These are phyloP conservation scores for Streptanthus diversifolius DNA, from an alignment of 345 rosid species.

Conservation along the genomic window DNA sequence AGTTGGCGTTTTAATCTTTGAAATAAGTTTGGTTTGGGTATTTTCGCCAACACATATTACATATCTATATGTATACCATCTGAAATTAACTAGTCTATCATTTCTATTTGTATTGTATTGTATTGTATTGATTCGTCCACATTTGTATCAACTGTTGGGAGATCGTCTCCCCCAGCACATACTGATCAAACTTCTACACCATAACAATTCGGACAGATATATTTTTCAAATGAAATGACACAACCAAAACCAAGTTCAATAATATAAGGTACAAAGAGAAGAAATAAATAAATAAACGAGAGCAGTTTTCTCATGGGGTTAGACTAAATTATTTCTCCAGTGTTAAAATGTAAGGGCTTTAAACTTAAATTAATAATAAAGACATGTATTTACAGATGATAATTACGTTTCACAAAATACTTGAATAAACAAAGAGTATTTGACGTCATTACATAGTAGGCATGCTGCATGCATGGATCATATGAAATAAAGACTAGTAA, in stretches of 20 bases:
- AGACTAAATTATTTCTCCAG: too few relatives aligned
- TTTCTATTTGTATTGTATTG: too few relatives aligned
- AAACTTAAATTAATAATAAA: neutral
- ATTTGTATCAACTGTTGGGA: too few relatives aligned
- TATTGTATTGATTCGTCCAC: too few relatives aligned
- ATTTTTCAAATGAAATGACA: neutral
- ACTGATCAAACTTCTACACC: neutral
- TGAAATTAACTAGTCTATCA: neutral
- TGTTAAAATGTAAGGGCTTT: neutral
- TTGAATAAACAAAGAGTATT: neutral
- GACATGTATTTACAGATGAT: neutral
- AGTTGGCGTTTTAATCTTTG: neutral
- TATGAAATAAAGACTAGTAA: neutral
- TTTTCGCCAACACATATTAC: neutral
- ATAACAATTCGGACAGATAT: neutral
- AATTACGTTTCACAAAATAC: neutral
- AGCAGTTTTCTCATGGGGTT: too few relatives aligned
- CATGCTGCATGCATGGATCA: neutral
- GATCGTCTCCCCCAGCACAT: too few relatives aligned
- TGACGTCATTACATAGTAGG: neutral
- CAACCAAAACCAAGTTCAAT: neutral
- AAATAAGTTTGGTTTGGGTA: neutral
- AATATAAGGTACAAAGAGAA: neutral
- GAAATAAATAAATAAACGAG: too few relatives aligned
- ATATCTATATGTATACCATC: neutral